A percentile compares a stretch with the other conserved stretches of the same genome.
These are phyloP conservation scores for Prunella vulgaris DNA, from an alignment of 257 asterid species.

Conservation along the genomic window DNA sequence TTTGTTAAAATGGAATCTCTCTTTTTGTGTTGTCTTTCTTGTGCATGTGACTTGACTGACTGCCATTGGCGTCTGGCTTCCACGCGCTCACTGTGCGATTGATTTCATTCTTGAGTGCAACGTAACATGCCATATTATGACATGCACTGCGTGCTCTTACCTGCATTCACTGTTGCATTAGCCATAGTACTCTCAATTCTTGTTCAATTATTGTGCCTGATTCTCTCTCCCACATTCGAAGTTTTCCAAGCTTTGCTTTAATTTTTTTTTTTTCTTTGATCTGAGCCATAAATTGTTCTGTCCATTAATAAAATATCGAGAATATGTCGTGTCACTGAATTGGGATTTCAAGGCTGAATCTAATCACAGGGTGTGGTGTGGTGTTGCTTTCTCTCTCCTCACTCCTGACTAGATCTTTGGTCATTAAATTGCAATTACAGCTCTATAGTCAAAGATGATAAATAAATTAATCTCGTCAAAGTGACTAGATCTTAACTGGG, in stretches of 20 bases:
- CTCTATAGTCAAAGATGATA: not conserved
- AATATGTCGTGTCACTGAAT: not conserved
- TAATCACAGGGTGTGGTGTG: constrained; percentile 13
- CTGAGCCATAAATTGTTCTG: constrained; percentile 24
- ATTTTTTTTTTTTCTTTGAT: not conserved
- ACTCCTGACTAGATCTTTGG: constrained; percentile 17
- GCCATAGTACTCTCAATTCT: constrained; percentile 13
- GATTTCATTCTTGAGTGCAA: constrained; percentile 16
- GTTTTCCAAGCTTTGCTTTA: constrained; percentile 19
- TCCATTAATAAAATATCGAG: not conserved
- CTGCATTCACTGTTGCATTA: constrained; percentile 44
- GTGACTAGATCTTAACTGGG: not conserved
- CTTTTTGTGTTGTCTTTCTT: constrained; percentile 28
- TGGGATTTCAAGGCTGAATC: not conserved
- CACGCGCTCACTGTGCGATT: constrained; percentile 23
- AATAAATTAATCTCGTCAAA: not conserved
- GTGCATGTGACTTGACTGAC: constrained; percentile 20
- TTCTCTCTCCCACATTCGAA: constrained; percentile 28
- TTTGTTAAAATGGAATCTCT: constrained; percentile 38
- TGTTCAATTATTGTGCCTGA: constrained; percentile 21
- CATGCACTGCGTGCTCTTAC: constrained; percentile 32
- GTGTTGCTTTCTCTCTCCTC: constrained; percentile 6
- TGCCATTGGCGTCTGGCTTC: not conserved
- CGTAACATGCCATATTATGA: constrained; percentile 31
- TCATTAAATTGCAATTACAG: constrained; percentile 20